phyloP scores from a whole-genome alignment of 805 yeast species.

The Metschnikowia matae region DNA sequence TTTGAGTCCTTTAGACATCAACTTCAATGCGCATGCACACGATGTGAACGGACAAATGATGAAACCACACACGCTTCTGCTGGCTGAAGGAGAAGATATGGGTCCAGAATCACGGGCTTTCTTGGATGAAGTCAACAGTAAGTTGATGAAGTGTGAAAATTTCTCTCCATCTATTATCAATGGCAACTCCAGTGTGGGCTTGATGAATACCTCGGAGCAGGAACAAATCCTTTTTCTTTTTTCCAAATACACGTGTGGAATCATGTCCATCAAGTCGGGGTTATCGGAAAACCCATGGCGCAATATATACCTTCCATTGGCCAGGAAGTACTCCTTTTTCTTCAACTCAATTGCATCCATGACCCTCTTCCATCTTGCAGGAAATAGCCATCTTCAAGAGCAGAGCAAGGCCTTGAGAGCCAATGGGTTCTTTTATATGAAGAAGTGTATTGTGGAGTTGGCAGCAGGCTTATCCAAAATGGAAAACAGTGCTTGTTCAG shows the following conservation, averaged over 20 bases:
- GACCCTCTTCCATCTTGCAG: conserved; percentile 56
- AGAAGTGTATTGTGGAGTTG: conserved; percentile 52
- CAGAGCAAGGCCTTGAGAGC: conserved; percentile 43
- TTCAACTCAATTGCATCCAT: conserved; percentile 63
- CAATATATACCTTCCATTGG: conserved; percentile 51
- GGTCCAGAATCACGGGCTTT: background rate
- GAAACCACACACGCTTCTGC: background rate
- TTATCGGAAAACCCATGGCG: conserved; percentile 69
- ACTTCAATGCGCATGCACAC: background rate
- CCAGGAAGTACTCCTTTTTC: conserved; percentile 51
- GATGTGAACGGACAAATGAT: background rate
- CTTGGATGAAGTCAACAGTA: conserved; percentile 1
- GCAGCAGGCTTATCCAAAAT: conserved; percentile 49
- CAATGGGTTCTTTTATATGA: conserved; percentile 56
- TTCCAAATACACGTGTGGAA: conserved; percentile 35
- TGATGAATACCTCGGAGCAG: conserved; percentile 28
- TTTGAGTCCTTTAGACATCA: conserved; percentile 24
- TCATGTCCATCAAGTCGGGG: conserved; percentile 63
- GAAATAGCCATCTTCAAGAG: conserved; percentile 35
- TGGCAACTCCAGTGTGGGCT: conserved; percentile 6
- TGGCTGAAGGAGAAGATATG: background rate
- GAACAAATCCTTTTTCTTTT: conserved; percentile 35
- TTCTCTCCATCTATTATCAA: conserved; percentile 11
- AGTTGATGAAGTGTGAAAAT: conserved; percentile 9
- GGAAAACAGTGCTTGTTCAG: conserved; percentile 19